Conservation (phyloP, 306 rosid genomes). For the Prunus fruticosa region DNA sequence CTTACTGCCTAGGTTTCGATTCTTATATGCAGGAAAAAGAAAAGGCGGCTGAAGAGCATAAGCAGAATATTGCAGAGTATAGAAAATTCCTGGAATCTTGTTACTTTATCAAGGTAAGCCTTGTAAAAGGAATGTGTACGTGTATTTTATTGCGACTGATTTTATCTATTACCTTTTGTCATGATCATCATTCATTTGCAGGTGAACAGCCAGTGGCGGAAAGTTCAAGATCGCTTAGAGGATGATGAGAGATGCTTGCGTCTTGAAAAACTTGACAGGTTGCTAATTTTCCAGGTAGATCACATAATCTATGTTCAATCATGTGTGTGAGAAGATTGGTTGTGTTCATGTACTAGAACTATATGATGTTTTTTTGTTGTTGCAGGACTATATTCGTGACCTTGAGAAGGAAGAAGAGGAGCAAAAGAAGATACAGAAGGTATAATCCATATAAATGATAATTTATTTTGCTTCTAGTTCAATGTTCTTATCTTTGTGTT, state of each 20-base stretch:
- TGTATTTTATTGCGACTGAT: constrained; percentile 18
- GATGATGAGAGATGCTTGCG: constrained; percentile 89
- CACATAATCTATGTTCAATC: constrained; percentile 22
- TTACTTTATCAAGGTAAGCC: constrained; percentile 76
- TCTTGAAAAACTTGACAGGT: constrained; percentile 91
- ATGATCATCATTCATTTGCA: constrained; percentile 28
- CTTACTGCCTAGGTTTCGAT: constrained; percentile 13
- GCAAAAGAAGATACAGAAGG: constrained; percentile 81
- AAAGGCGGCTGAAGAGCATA: constrained; percentile 83
- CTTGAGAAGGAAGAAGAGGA: constrained; percentile 97
- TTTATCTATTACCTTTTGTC: constrained; percentile 7
- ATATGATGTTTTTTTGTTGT: constrained; percentile 35
- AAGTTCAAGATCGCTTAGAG: constrained; percentile 96
- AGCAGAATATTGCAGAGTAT: constrained; percentile 62
- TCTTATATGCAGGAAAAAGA: constrained; percentile 73
- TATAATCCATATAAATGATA: constrained; percentile 22
- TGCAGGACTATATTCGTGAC: constrained; percentile 93
- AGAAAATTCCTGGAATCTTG: constrained; percentile 80
- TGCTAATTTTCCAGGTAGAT: constrained; percentile 86
- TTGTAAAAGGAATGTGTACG: constrained; percentile 4
- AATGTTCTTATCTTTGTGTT: constrained; percentile 24
- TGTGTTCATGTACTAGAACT: constrained; percentile 10
- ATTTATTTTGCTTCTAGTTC: constrained; percentile 15
- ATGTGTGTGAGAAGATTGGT: neutral
- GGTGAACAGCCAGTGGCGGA: constrained; percentile 92